Percentiles rank a stretch among this genome's conserved stretches.
phyloP scores from a whole-genome alignment of 768 basidiomycete genomes.

The Gyrodon lividus region DNA sequence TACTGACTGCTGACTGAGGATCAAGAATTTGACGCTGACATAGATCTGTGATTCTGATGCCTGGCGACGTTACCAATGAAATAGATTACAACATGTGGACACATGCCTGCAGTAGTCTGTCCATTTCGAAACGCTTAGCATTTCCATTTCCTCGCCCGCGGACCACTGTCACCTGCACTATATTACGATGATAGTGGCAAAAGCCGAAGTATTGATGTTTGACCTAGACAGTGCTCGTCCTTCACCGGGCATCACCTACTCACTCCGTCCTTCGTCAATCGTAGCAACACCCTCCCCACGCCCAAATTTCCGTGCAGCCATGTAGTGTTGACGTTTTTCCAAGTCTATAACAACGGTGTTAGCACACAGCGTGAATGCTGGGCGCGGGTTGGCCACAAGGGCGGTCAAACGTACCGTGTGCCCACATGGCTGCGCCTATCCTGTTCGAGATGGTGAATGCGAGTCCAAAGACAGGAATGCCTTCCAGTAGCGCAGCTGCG shows the following conservation, averaged over 20 bases:
- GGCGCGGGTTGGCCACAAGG: not conserved
- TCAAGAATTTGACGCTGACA: no score
- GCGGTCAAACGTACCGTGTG: conserved; percentile 53
- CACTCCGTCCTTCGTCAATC: not conserved
- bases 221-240: no score
- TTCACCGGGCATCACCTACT: not conserved
- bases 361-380: not conserved
- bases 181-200: no score
- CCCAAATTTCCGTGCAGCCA: conserved; percentile 32
- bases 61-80: no score
- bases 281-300: not conserved
- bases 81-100: no score
- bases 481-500: conserved; percentile 75
- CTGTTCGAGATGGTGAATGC: conserved; percentile 84
- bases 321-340: conserved; percentile 55
- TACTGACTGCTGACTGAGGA: no score
- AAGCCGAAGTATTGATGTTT: no score
- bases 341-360: conserved; percentile 42
- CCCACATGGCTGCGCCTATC: conserved; percentile 95
- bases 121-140: no score
- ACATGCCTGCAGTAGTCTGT: no score
- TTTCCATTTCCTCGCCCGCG: no score
- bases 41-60: no score
- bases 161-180: no score
- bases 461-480: conserved; percentile 77